Conservation (phyloP, 2,329 filamentous ascomycete genomes). For the Ophiostoma quercus region DNA sequence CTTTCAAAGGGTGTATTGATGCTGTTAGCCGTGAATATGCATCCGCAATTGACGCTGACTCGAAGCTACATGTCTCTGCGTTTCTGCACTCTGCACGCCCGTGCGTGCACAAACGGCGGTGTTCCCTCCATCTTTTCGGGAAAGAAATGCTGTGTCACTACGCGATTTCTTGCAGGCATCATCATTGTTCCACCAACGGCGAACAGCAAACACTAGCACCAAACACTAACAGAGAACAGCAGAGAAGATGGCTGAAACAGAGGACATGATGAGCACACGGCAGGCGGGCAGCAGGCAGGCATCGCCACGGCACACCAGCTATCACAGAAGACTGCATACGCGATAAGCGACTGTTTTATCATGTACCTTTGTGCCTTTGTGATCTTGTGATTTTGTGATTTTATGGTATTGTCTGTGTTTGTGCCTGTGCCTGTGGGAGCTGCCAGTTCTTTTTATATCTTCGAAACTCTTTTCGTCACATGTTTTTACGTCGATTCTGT, state of each 20-base stretch:
- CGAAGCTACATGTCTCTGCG: neutral
- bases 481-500: neutral
- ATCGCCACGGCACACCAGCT: neutral
- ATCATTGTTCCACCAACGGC: neutral
- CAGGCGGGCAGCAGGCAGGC: neutral
- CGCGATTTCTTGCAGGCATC: neutral
- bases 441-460: neutral
- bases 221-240: neutral
- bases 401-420: neutral
- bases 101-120: neutral
- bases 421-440: neutral
- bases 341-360: neutral
- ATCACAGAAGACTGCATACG: neutral
- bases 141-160: neutral
- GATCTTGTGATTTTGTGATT: neutral
- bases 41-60: neutral
- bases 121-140: slow-evolving; percentile 11
- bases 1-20: neutral
- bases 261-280: neutral
- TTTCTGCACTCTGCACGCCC: neutral
- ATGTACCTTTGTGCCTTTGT: neutral
- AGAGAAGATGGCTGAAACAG: neutral
- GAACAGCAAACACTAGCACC: neutral
- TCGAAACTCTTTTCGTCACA: neutral
- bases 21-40: neutral